Base-by-base conservation (phyloP, 1,139 yeast genomes). In the Trichomonascaceae sp. region DNA sequence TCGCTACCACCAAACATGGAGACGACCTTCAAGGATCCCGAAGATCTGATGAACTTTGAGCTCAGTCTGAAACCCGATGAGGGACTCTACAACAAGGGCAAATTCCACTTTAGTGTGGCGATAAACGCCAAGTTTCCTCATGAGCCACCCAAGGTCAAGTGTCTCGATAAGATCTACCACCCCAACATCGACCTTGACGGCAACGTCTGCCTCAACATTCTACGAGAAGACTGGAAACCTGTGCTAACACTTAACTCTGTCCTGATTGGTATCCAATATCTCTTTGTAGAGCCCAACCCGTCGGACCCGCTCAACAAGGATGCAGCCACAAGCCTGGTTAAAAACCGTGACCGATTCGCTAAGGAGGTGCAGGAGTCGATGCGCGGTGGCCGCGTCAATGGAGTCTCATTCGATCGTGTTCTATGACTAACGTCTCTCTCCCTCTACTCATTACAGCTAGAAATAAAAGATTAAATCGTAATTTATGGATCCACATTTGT, bases 191-290 rank as follows among this genome's bases (percentile, higher is more conserved):
- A 87, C 54, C 54, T 74, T 17, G 78, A 80, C 31, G 98, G 98
- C 1, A 87, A 85, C 50, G 81, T 89, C 17, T 89, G 98, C 51
- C 66, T 89, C 40, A 87, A 89, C 53, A 85, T 89, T 29, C 63
- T 89, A 40, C 64, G 97, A 43, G 95, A 85, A 55, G 97, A 87
- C 55, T 89, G 98, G 98, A 76, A 89, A 23, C 97, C 98, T 0
- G 95, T 85, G 2, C 65, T 89, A 45, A 81, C 78, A 43, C 62
- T 89, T 50, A 84, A 79, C 52, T 68, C 89, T 4, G 75, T 89
- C 16, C 65, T 87, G 44, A 77, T 87, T 33, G 98, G 98, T 0
- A 65, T 89, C 40, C 74, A 85, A 51, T 85, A 79, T 51, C 65
- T 89, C 43, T 84, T 89, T 48, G 62, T 84, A 40, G 96, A 87